Evolutionary conservation across 148 eudicot species (phyloP).

Genomic region (Linanthus parryae): DNA sequence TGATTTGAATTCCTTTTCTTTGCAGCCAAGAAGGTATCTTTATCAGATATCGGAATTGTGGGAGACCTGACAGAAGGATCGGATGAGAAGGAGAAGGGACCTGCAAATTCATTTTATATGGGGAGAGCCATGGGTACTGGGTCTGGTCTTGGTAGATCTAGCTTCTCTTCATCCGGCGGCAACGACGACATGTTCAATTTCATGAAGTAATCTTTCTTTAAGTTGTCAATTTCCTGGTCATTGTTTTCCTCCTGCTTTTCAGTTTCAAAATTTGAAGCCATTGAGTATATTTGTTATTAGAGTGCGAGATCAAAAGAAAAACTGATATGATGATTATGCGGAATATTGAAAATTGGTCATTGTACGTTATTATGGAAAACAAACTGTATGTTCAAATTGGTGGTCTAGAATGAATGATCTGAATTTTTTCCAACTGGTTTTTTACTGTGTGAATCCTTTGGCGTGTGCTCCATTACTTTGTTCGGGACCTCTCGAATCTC

Average conservation of each 20-base stretch:
- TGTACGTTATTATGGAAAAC: too few species aligned
- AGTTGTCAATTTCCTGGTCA: conserved; percentile 1
- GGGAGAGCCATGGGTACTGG: conserved; percentile 78
- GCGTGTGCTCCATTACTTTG: too few species aligned
- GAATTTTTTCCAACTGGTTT: too few species aligned
- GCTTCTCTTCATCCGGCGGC: conserved; percentile 30
- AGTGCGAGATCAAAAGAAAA: too few species aligned
- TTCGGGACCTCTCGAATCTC: too few species aligned
- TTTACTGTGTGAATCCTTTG: too few species aligned
- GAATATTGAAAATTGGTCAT: too few species aligned
- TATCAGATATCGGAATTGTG: conserved; percentile 73
- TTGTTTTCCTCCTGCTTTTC: neutral
- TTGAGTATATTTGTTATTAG: neutral
- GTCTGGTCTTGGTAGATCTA: conserved; percentile 41
- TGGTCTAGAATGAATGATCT: too few species aligned
- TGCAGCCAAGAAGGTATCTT: conserved; percentile 90
- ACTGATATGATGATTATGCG: too few species aligned
- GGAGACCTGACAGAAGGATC: conserved; percentile 61
- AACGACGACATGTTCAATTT: conserved; percentile 50
- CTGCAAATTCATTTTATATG: conserved; percentile 52
- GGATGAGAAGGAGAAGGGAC: conserved; percentile 64
- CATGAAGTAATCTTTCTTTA: conserved; percentile 32
- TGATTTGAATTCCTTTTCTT: neutral
- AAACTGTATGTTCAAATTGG: too few species aligned
- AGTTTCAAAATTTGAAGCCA: neutral